Base-by-base conservation (phyloP, 1,284 basidiomycete species). In the Cutaneotrichosporon dermatis region DNA sequence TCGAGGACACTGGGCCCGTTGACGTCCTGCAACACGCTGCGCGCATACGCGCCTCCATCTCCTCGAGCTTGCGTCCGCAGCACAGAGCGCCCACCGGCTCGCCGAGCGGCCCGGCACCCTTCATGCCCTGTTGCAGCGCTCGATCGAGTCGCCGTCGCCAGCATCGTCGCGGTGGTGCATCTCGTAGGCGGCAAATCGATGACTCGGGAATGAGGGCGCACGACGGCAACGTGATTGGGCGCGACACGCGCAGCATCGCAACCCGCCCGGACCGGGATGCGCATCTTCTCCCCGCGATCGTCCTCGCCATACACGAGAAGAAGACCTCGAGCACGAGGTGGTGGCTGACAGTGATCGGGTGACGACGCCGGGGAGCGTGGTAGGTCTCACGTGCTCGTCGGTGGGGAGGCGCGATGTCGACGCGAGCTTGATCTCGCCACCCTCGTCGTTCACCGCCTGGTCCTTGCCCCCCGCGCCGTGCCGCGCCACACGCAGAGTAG, bases 301-400 rank as follows among this genome's bases (percentile, higher is more conserved):
- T 62, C 64, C 57, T 72, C 62, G 6, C 74, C 75, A 10, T 71
- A 69, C 2, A 78, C 62, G 2, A 73, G 60, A 75, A 78, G 63
- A 72, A 76, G n/a, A 76, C 67, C 46, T 78, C 74, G 9, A 77
- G 58, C 3, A 69, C 55, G 15, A 77, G 54, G 33, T 72, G 63
- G 58, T 78, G 76, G 1, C 58, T 57, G 4, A 78, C 75, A 13
- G 68, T 60, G 35, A 78, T 72, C 0, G 76, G 8, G 76, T 76
- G 53, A 75, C 71, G 25, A 61, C 54, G 1, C 62, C 67, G 6
- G 63, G 60, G 42, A 70, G 55, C 7, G 73, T 74, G 4, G 70
- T 67, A 4, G 73, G 73, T 10, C 73, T 55, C 4, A 63, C 69
- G 13, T 62, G 63, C 11, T 68, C 68, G 61, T 74, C 73, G 43